A percentile compares a stretch with the other conserved stretches of the same genome.
phyloP scores from a whole-genome alignment of 306 rosid species.

The Calophaca sinica region DNA sequence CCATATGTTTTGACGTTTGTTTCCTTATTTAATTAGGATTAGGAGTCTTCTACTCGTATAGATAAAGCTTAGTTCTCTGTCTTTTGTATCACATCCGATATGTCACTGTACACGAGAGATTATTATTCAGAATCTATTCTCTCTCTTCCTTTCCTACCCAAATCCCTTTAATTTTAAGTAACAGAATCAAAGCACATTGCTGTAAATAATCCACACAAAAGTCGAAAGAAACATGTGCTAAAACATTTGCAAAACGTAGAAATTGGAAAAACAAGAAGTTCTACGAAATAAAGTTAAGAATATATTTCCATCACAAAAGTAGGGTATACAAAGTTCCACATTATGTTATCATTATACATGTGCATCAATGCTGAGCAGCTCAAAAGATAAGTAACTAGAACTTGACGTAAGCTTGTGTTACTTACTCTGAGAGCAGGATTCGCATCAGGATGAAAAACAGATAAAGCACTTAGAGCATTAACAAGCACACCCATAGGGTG shows the following conservation, averaged over 20 bases:
- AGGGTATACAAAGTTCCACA: neutral
- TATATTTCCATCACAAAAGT: neutral
- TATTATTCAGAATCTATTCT: neutral
- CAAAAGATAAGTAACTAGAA: constrained; percentile 29
- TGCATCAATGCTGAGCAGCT: constrained; percentile 20
- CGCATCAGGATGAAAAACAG: constrained; percentile 91
- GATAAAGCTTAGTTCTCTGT: neutral
- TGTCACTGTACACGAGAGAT: neutral
- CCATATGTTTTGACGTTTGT: neutral
- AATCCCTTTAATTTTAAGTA: neutral
- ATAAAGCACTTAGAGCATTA: constrained; percentile 85
- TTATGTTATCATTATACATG: constrained; percentile 11
- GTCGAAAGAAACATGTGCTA: neutral
- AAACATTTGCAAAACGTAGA: constrained; percentile 13
- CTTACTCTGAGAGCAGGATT: constrained; percentile 91
- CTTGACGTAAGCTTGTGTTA: constrained; percentile 5
- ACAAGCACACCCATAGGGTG: constrained; percentile 97
- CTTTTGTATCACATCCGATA: neutral
- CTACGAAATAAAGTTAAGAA: neutral
- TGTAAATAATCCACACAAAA: neutral
- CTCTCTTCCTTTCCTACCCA: neutral
- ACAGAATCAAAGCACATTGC: neutral
- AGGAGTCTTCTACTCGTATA: neutral
- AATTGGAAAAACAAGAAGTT: constrained; percentile 7
- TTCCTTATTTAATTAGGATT: neutral